phyloP scores from a whole-genome alignment of 768 basidiomycete species.

The Gautieria morchelliformis region DNA sequence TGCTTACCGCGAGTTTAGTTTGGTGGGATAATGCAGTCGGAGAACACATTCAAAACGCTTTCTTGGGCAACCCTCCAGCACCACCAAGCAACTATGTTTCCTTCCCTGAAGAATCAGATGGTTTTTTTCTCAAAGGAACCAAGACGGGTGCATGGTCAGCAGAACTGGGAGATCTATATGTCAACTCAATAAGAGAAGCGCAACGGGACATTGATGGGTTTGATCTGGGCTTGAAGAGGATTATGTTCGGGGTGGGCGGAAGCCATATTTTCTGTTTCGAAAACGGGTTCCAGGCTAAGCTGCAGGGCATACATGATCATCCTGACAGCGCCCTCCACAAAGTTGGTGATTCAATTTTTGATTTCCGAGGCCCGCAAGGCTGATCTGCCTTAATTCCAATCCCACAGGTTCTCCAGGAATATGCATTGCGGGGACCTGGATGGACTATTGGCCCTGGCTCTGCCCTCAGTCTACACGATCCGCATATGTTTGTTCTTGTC shows the following conservation, averaged over 20 bases:
- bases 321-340: constrained; percentile 6
- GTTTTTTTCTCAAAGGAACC: constrained; percentile 6
- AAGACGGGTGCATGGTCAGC: constrained; percentile 8
- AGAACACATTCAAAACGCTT: constrained; percentile 7
- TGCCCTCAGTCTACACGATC: constrained; percentile 8
- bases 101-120: constrained; percentile 7
- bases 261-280: constrained; percentile 10
- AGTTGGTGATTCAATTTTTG: background rate
- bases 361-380: background rate
- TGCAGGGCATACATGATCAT: constrained; percentile 7
- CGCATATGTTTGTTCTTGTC: constrained; percentile 8
- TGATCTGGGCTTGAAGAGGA: constrained; percentile 2
- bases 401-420: constrained; percentile 4
- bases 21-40: constrained; percentile 7
- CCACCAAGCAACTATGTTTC: constrained; percentile 10
- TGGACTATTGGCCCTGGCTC: constrained; percentile 8
- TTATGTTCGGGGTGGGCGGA: constrained; percentile 8
- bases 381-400: background rate
- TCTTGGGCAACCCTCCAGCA: constrained; percentile 3
- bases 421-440: constrained; percentile 3
- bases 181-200: constrained; percentile 5
- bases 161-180: constrained; percentile 4
- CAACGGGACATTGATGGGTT: constrained; percentile 7
- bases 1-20: background rate
- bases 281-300: constrained; percentile 8